Conservation (phyloP, 2,329 filamentous ascomycete species). For the Lecanicillium sp. region DNA sequence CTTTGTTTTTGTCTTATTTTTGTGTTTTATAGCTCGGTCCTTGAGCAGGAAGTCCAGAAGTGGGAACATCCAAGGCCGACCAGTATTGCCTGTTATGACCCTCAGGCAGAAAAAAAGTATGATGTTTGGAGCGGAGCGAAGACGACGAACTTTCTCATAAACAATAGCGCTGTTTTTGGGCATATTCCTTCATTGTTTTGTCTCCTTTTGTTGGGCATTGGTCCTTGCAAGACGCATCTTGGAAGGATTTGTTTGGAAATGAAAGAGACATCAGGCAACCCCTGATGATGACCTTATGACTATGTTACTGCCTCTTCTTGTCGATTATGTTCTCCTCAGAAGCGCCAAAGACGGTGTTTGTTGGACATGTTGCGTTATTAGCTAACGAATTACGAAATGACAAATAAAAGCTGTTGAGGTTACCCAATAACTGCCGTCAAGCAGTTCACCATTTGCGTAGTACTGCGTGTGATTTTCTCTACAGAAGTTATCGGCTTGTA, state of each 20-base stretch:
- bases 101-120: conserved; percentile 25
- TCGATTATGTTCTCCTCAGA: conserved; percentile 14
- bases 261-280: conserved; percentile 17
- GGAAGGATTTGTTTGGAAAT: conserved; percentile 6
- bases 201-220: conserved; percentile 13
- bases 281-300: conserved; percentile 29
- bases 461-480: too few relatives aligned
- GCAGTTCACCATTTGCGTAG: too few relatives aligned
- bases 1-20: conserved; percentile 12
- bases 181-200: conserved; percentile 8
- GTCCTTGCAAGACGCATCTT: too few relatives aligned
- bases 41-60: not conserved
- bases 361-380: conserved; percentile 27
- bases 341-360: conserved; percentile 21
- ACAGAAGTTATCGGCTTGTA: too few relatives aligned
- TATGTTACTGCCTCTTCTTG: conserved; percentile 15
- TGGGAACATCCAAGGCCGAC: not conserved
- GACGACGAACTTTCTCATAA: conserved; percentile 6
- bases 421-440: not conserved
- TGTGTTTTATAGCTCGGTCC: conserved; percentile 16
- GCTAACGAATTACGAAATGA: conserved; percentile 33
- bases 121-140: not conserved
- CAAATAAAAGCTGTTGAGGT: conserved; percentile 25
- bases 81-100: conserved; percentile 25
- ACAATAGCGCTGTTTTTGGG: conserved; percentile 7